Evolutionary conservation across 352 stramenopile species (phyloP), one percentile per base, ranked within the genome.

Genomic region (Phytophthora rubi): DNA sequence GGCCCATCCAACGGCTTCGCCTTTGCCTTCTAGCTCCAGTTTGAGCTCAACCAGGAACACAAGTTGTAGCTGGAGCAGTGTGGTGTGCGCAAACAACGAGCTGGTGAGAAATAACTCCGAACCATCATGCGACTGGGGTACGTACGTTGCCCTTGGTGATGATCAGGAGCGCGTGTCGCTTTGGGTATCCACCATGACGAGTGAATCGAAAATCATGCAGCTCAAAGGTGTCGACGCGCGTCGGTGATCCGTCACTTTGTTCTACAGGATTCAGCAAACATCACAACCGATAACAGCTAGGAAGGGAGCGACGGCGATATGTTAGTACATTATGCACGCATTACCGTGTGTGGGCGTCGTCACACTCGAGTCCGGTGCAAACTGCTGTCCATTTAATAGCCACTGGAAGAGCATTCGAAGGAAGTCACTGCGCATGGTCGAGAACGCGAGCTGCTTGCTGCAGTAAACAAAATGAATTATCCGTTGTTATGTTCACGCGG

Each of bases 201-300:
- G 75, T 70, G 61, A 80, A 81, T 4, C 65, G 59, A 49, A 74
- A 73, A 51, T 85, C 75, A 23, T 81, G 72, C 28, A 82, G 54
- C 44, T 80, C 71, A 33, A 70, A 80, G 1, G 44, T 71, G n/a
- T 71, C 60, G 18, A 74, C 9, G 23, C 55, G 35, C 28, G 56
- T 71, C n/a, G 39, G 51, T 35, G 44, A 28, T 48, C 23, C 32
- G 9, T 47, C 58, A 54, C 10, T 53, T 75, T 35, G 12, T 52
- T 54, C 35, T 53, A 48, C 26, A 59, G 28, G 12, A 13, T 26
- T n/a, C 7, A 21, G 32, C 7, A 30, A 10, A 49, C 8, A 42
- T 9, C 15, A 37, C 26, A 55, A 23, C 12, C 6, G 28, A 53
- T 15, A 53, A 37, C 12, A 15, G 3, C 16, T 53, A 1, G 28